Evolutionary conservation across 2,329 filamentous ascomycete genomes (phyloP).

Genomic region (Alternaria infectoria): DNA sequence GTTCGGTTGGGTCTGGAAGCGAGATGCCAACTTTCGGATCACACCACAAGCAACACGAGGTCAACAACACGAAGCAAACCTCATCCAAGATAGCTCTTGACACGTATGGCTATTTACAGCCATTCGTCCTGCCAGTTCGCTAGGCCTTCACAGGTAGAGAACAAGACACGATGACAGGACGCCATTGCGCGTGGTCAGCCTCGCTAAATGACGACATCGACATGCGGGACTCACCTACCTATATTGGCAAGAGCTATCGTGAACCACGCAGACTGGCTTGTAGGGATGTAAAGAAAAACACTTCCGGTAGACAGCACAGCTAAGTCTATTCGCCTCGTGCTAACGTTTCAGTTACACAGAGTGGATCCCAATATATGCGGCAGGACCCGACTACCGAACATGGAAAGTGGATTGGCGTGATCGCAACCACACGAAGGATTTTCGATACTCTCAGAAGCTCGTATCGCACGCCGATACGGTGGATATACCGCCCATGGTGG

Average conservation of each 20-base stretch:
- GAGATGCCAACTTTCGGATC: not conserved
- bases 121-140: not conserved
- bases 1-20: not conserved
- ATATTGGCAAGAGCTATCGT: not conserved
- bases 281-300: not conserved
- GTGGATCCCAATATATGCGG: not conserved
- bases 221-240: not conserved
- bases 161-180: not conserved
- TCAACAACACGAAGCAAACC: no score
- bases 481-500: constrained; percentile 3
- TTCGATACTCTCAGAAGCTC: not conserved
- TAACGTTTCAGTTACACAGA: not conserved
- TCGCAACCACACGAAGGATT: not conserved
- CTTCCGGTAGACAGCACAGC: not conserved
- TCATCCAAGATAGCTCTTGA: not conserved
- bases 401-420: not conserved
- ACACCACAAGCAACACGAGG: not conserved
- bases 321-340: not conserved
- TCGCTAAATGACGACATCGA: not conserved
- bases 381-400: not conserved
- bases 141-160: not conserved
- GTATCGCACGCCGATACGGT: not conserved
- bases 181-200: not conserved
- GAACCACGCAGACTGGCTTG: not conserved
- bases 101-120: not conserved